Evolutionary conservation across 371 early-diverging fungal species (phyloP), one percentile per base, ranked within the genome.

Genomic region (Apophysomyces elegans): DNA sequence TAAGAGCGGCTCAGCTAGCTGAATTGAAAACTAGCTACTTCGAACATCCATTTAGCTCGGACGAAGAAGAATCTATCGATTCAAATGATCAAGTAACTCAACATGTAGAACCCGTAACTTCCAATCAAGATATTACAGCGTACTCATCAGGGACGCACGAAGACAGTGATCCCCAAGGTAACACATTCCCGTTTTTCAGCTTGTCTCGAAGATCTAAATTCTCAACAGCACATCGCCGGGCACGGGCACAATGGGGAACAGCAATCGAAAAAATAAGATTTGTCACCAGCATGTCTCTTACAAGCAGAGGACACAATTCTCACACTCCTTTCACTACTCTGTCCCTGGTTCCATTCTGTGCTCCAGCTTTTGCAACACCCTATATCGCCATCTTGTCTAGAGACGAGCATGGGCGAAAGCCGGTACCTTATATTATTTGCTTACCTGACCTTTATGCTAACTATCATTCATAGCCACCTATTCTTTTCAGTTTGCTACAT

Each of bases 31-130:
- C 67, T 21, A 74, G 67, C 36, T 82, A 77, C 66, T 79, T 81
- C 58, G 79, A 79, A 54, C 76, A 76, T 47, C 78, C 82, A 5
- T 78, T 79, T 61, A 77, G 71, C 21, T 68, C 73, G 2, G 75
- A 79, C 21, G 47, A 54, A 16, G 54, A 61, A 57, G 66, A 59
- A 26, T 59, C 59, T 11, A 16, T 54, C 12, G 62, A 67, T 60
- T 13, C 32, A 41, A 39, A 38, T 26, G 37, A 16, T 12, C 60
- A 60, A 9, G 9, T 7, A 32, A 5, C 14, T 58, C 12, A 7
- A 58, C 4, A 4, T 38, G 18, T 32, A 36, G 39, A 18, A 4
- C 54, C 9, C n/a, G 18, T 18, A 6, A 43, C 44, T 5, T 13
- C 54, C 16, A 1, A 44, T 41, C 60, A 44, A 16, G 18, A 60